Percentiles rank a stretch among this genome's conserved stretches.
phyloP scores from a whole-genome alignment of 2,329 filamentous ascomycete genomes.

The Chaetothyriales sp. region DNA sequence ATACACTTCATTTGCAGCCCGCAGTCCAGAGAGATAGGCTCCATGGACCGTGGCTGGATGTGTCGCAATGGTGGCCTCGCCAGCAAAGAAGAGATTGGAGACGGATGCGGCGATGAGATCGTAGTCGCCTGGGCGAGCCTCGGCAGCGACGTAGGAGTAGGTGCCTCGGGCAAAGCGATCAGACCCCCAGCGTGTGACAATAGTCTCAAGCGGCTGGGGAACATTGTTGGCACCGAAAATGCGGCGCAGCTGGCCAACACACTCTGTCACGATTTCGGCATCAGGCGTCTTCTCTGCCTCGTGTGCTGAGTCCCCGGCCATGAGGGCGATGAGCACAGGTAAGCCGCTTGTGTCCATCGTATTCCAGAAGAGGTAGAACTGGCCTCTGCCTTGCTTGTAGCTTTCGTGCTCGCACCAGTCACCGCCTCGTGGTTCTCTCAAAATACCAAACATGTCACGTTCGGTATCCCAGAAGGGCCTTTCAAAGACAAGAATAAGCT shows the following conservation, averaged over 20 bases:
- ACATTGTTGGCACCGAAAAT: conserved; percentile 54
- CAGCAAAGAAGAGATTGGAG: conserved; percentile 85
- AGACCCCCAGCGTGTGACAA: conserved; percentile 83
- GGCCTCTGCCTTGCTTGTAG: conserved; percentile 64
- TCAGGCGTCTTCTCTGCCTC: conserved; percentile 68
- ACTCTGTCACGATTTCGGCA: conserved; percentile 61
- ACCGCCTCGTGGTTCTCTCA: conserved; percentile 54
- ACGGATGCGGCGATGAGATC: conserved; percentile 73
- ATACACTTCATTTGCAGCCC: conserved; percentile 74
- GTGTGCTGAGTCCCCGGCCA: conserved; percentile 88
- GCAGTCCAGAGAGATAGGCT: conserved; percentile 82
- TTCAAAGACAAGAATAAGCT: conserved; percentile 81
- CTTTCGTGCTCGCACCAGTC: conserved; percentile 64
- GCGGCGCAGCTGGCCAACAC: conserved; percentile 59
- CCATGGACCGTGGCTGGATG: conserved; percentile 96
- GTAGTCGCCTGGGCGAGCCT: conserved; percentile 75
- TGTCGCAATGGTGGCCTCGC: conserved; percentile 88
- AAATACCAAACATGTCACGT: conserved; percentile 83
- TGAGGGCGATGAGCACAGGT: conserved; percentile 75
- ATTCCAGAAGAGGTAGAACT: conserved; percentile 97
- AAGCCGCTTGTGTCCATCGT: conserved; percentile 77
- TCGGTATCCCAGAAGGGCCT: conserved; percentile 79
- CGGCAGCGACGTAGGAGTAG: conserved; percentile 82
- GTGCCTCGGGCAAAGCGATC: conserved; percentile 86
- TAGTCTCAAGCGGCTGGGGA: conserved; percentile 64